phyloP scores from a whole-genome alignment of 345 rosid genomes.

The Carallia brachiata region DNA sequence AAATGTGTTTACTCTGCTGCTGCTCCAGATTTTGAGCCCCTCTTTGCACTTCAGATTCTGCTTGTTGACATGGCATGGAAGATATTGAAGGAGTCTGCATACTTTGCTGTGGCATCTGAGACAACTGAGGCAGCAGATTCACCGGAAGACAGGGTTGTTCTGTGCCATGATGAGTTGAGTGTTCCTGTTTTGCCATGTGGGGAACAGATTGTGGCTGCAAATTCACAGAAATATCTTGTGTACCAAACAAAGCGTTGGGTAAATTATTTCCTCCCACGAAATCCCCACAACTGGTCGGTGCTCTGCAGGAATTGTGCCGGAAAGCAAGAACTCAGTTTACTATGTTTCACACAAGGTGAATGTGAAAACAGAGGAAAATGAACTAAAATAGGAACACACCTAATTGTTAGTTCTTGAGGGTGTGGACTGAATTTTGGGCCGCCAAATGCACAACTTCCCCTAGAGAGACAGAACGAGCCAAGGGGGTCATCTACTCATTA shows the following conservation, averaged over 20 bases:
- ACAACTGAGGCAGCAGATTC: conserved; percentile 33
- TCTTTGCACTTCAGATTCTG: conserved; percentile 39
- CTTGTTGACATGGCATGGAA: conserved; percentile 39
- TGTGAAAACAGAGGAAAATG: neutral
- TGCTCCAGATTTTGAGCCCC: conserved; percentile 39
- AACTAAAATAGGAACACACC: conserved; percentile 9
- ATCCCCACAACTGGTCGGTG: conserved; percentile 35
- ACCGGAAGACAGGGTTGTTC: conserved; percentile 41
- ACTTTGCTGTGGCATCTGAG: conserved; percentile 35
- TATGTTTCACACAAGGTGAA: conserved; percentile 8
- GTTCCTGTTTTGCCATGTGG: conserved; percentile 40
- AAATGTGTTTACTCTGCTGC: conserved; percentile 34
- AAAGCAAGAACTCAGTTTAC: conserved; percentile 9
- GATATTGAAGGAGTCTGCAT: conserved; percentile 34
- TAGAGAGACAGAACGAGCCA: conserved; percentile 9
- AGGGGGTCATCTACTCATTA: too few species aligned
- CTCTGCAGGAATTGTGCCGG: conserved; percentile 38
- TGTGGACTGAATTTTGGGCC: conserved; percentile 27
- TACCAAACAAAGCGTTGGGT: conserved; percentile 47
- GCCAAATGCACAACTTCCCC: conserved; percentile 37
- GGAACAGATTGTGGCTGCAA: conserved; percentile 45
- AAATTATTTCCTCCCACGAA: conserved; percentile 32
- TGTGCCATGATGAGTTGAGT: conserved; percentile 30
- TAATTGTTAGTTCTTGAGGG: conserved; percentile 30
- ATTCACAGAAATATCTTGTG: conserved; percentile 41